Base-by-base conservation (phyloP, 2,329 filamentous ascomycete species). In the Penicillium sp. region DNA sequence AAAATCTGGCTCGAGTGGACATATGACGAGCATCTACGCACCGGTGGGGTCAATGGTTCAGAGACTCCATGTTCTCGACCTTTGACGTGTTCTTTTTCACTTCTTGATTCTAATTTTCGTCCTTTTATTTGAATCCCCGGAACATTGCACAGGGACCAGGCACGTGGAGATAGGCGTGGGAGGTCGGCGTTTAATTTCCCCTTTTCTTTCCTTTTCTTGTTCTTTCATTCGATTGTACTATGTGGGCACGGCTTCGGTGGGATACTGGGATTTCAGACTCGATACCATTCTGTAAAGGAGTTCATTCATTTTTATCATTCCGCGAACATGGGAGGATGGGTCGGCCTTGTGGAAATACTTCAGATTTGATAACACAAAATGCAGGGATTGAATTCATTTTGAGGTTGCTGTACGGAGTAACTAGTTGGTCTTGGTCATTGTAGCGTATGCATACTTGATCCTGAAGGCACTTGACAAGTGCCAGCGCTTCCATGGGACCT, bases 211-310 rank as follows among this genome's bases (percentile, higher is more conserved):
- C 46, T 53, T 49, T 31, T 30, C 31, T 25, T 39, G 31, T 38
- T 39, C 50, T 40, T 49, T 41, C 37, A 34, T 50, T 38, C 36
- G 19, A 54, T 50, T 61, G 56, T 62, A 61, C 56, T 57, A 54
- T 58, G 59, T 61, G 54, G 55, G 58, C 59, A 56, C 48, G 41
- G 54, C 52, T 46, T 56, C 43, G 53, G 48, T 48, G 48, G 54
- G 54, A 49, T 46, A 36, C 36, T 49, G 55, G 55, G 52, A 54
- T 63, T 47, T 56, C 60, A 60, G 52, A 68, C 60, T 66, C 61
- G 59, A 67, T 67, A 67, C 66, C 65, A 69, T 66, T 64, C 59
- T 64, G 60, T 61, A 63, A 54, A 62, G 63, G 62, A 59, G 56
- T 62, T 65, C 25, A 60, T 59, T 54, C 56, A 58, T 56, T 37